Evolutionary conservation across 2,329 filamentous ascomycete genomes (phyloP), one percentile per base, ranked within the genome.

Genomic region (Ophiocordyceps camponoti-saundersi): DNA sequence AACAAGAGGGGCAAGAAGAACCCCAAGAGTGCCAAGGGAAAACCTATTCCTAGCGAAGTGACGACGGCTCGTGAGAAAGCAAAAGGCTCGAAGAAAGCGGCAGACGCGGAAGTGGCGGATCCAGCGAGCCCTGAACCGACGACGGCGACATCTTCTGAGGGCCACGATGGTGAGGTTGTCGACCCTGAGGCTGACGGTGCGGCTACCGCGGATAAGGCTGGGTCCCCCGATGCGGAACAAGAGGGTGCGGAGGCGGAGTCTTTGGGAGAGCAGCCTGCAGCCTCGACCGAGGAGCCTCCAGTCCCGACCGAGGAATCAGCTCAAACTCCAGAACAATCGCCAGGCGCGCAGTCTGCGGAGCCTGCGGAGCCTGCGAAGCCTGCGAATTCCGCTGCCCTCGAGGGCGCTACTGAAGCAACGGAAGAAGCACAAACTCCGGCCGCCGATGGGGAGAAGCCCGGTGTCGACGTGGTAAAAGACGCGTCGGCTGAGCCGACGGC

Each of bases 1-100:
- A 58, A 54, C 47, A 55, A 57, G 53, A 53, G 51, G 42, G 47
- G n/a, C n/a, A 59, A 56, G 48, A 26, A 26, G 23, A 26, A 26
- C 8, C 5, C 5, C 4, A 26, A 26, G 23, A 8, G 23, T 8
- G 5, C 12, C 6, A 26, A 43, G 15, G 22, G n/a, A 11, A 13
- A 43, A 3, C 20, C 12, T 10, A 10, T 20, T 21, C 20, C 41
- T 3, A 26, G 5, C n/a, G 43, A 44, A 8, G 2, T n/a, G 18
- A 16, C 15, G 29, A 1, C 39, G 11, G 20, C 39, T 13, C 21
- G 13, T 18, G 39, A 42, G 11, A 29, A 15, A n/a, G 22, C 18
- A 5, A 2, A 21, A 13, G 42, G 30, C 13, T 20, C 26, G 20
- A n/a, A 21, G 15, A 21, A 41, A 18, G n/a, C 32, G 22, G 47